A percentile compares a stretch with the other conserved stretches of the same genome.
phyloP scores from a whole-genome alignment of 2,329 filamentous ascomycete genomes.

The Canariomyces notabilis region DNA sequence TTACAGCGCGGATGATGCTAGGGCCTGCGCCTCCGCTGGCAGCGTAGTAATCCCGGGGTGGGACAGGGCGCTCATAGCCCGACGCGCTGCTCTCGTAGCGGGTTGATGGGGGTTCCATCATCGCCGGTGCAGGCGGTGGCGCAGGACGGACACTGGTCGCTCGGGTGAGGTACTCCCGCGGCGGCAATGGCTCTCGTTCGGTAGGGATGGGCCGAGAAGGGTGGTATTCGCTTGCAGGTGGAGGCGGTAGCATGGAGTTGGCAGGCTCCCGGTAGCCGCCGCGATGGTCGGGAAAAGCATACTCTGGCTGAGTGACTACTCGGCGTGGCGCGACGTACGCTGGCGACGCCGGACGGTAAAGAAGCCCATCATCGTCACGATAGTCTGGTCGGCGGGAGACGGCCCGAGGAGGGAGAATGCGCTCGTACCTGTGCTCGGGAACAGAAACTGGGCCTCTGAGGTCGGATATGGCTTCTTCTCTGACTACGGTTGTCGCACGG shows the following conservation, averaged over 20 bases:
- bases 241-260: slow-evolving; percentile 37
- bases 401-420: slow-evolving; percentile 44
- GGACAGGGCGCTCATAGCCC: slow-evolving; percentile 23
- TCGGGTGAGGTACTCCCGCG: slow-evolving; percentile 48
- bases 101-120: slow-evolving; percentile 25
- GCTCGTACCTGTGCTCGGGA: slow-evolving; percentile 54
- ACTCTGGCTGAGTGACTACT: slow-evolving; percentile 60
- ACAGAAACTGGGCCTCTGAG: slow-evolving; percentile 23
- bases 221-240: slow-evolving; percentile 42
- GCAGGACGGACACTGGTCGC: slow-evolving; percentile 51
- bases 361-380: slow-evolving; percentile 45
- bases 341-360: slow-evolving; percentile 50
- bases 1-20: slow-evolving; percentile 11
- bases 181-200: slow-evolving; percentile 30
- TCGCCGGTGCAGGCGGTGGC: neutral
- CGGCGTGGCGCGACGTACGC: slow-evolving; percentile 45
- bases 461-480: slow-evolving; percentile 51
- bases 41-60: slow-evolving; percentile 44
- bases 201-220: slow-evolving; percentile 34
- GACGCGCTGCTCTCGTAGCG: slow-evolving; percentile 23
- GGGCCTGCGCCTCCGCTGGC: slow-evolving; percentile 19
- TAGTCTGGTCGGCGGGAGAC: slow-evolving; percentile 46
- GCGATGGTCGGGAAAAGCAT: slow-evolving; percentile 46
- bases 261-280: slow-evolving; percentile 47
- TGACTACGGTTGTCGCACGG: slow-evolving; percentile 35